Evolutionary conservation across 371 early-diverging fungal genomes (phyloP), one percentile per base, ranked within the genome.

Genomic region (Mucor irregularis): DNA sequence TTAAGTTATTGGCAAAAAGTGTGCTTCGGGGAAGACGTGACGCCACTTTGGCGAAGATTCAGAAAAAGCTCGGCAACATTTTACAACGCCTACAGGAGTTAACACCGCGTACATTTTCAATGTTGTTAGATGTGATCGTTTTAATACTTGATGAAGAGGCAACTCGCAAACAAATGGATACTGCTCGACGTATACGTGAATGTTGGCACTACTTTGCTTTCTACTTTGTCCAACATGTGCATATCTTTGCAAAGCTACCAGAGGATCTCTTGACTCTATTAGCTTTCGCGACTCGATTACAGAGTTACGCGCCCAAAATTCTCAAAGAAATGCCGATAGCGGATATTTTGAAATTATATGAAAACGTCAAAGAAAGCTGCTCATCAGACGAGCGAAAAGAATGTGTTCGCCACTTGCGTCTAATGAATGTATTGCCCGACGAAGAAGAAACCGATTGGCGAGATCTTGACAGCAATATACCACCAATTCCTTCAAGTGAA

Each of bases 61-160:
- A n/a, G n/a, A n/a, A n/a, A n/a, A n/a, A n/a, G n/a, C n/a, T n/a
- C n/a, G n/a, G n/a, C n/a, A n/a, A n/a, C n/a, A n/a, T n/a, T n/a
- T n/a, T n/a, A n/a, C n/a, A n/a, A 6, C 10, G 29, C 7, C 29
- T 60, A 3, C 48, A 24, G 6, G 47, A 43, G 13, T 54, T 68
- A 5, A 39, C 56, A 1, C n/a, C 21, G 5, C 58, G 70, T 6
- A 62, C 57, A 0, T 56, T 69, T 37, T 45, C 47, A 1, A 42
- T 51, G n/a, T 33, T 73, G 0, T 33, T 73, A 4, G 40, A 62
- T 4, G 39, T 51, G 2, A 28, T 73, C 9, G 30, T 31, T 1
- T 37, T 48, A 5, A 25, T 51, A 0, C 40, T 61, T n/a, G 34
- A 56, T 6, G 28, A 57, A 16, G 63, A 73, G 31, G 8, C 16